Base-by-base conservation (phyloP, 2,329 filamentous ascomycete genomes). In the Fusarium zealandicum region DNA sequence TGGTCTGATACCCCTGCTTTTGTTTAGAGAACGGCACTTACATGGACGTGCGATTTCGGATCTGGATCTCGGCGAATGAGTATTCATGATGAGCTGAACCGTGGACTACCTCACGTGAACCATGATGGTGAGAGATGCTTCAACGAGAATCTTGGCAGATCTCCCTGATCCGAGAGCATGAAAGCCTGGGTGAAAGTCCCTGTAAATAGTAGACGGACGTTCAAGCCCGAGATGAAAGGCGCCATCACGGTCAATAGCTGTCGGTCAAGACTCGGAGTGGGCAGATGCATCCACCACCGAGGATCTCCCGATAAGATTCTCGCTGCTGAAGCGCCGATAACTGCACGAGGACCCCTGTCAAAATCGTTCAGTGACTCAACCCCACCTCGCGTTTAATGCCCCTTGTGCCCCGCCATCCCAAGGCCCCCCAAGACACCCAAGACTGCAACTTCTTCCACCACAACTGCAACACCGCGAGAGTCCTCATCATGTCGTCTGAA, bases 401-500 rank as follows among this genome's bases (percentile, higher is more conserved):
- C 70, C 68, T 45, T 63, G 56, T 73, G 64, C 65, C 62, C 68
- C 63, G 67, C 67, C 66, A 64, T 68, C 47, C 53, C 58, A 51
- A 59, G 45, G 44, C 46, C 27, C 27, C n/a, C n/a, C n/a, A n/a
- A n/a, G n/a, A n/a, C n/a, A n/a, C n/a, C n/a, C 46, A 47, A 59
- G 61, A 61, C 57, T 63, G 63, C 59, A 66, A 65, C 61, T 65
- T 61, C 64, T 65, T 60, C 63, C 59, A 63, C 54, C 51, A 68
- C 51, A 57, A 49, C 59, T 57, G 51, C 58, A 63, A 60, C 57
- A 63, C 28, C 43, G 33, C 50, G 37, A 40, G 48, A 57, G 40
- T 43, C 55, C 51, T 58, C 65, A 68, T 57, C 61, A 76, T 76
- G 74, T 72, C 72, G 65, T 72, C 74, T 55, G 72, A 74, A 62